A percentile compares a stretch with the other conserved stretches of the same genome.
phyloP scores from a whole-genome alignment of 805 yeast genomes.

The Priceomyces castillae region DNA sequence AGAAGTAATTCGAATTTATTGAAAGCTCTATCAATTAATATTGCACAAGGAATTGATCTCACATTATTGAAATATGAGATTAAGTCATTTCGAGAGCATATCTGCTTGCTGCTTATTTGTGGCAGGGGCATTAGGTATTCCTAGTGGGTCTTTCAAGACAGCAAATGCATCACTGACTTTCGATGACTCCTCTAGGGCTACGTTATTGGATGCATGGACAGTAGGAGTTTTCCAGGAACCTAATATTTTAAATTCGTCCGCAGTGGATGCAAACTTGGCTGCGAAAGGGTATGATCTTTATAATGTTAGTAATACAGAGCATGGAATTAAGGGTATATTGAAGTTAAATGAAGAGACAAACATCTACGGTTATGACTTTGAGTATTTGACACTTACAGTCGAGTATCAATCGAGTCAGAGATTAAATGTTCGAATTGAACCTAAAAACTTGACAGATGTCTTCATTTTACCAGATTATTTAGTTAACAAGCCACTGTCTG shows the following conservation, averaged over 20 bases:
- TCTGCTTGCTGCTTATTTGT: not conserved
- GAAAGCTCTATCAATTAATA: too few relatives aligned
- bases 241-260: constrained; percentile 16
- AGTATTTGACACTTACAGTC: constrained; percentile 18
- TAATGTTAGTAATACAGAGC: constrained; percentile 8
- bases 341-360: constrained; percentile 17
- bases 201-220: constrained; percentile 4
- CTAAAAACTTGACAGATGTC: constrained; percentile 19
- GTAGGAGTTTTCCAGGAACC: constrained; percentile 18
- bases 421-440: constrained; percentile 20
- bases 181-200: constrained; percentile 2
- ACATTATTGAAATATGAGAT: too few relatives aligned
- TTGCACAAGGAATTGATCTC: too few relatives aligned
- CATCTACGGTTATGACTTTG: constrained; percentile 23
- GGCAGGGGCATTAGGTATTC: not conserved
- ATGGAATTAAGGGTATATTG: constrained; percentile 16
- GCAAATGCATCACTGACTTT: not conserved
- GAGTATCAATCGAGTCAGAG: constrained; percentile 17
- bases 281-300: constrained; percentile 20
- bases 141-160: not conserved
- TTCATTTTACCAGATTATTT: constrained; percentile 17
- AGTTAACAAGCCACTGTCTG: constrained; percentile 14
- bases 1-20: too few relatives aligned
- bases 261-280: constrained; percentile 19
- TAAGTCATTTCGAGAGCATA: not conserved